phyloP scores from a whole-genome alignment of 768 basidiomycete species.

The Glaciozyma antarctica region DNA sequence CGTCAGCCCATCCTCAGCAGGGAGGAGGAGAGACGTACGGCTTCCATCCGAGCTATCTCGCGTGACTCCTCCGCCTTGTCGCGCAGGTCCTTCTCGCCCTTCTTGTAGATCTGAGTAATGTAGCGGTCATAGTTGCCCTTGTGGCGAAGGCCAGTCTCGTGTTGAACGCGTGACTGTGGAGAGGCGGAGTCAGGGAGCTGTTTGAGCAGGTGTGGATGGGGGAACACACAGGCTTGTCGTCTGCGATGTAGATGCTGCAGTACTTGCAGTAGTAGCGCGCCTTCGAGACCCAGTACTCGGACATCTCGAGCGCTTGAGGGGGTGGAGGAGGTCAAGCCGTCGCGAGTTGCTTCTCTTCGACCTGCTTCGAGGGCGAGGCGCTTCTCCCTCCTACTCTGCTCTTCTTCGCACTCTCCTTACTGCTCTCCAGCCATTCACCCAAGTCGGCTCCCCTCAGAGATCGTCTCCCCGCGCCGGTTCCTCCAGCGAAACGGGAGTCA shows the following conservation, averaged over 20 bases:
- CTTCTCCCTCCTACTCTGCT: too few relatives aligned
- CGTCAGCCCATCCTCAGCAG: conserved; percentile 28
- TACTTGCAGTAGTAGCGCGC: conserved; percentile 98
- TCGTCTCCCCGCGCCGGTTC: too few relatives aligned
- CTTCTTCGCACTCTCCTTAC: too few relatives aligned
- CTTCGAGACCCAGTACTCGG: conserved; percentile 85
- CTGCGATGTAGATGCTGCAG: conserved; percentile 92
- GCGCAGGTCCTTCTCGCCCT: conserved; percentile 48
- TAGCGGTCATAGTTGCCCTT: conserved; percentile 89
- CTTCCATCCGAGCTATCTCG: conserved; percentile 78
- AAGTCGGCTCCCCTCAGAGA: too few relatives aligned
- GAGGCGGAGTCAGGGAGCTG: not conserved
- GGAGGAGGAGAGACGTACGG: conserved; percentile 45
- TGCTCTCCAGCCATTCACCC: too few relatives aligned
- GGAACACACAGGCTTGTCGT: conserved; percentile 56
- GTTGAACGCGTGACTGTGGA: conserved; percentile 70
- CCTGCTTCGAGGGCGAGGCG: too few relatives aligned
- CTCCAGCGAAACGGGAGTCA: too few relatives aligned
- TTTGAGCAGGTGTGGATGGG: not conserved
- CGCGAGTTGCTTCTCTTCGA: too few relatives aligned
- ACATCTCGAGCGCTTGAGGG: conserved; percentile 49
- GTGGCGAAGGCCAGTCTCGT: conserved; percentile 87
- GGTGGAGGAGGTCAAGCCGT: too few relatives aligned
- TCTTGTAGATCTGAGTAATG: conserved; percentile 84
- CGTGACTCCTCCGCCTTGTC: conserved; percentile 56